phyloP scores from a whole-genome alignment of 1,139 yeast species.

The Geotrichum reessii region DNA sequence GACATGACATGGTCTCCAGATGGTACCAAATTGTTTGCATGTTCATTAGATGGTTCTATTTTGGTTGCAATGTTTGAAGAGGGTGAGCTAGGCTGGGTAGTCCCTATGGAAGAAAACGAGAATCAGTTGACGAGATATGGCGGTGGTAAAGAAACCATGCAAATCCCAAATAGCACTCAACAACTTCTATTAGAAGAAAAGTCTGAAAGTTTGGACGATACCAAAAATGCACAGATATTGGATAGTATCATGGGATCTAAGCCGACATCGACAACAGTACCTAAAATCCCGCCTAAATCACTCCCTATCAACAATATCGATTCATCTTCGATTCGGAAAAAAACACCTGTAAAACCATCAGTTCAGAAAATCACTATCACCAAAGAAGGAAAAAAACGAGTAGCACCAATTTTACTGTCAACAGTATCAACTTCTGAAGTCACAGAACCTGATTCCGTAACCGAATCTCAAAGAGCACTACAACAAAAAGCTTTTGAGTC shows the following conservation, averaged over 20 bases:
- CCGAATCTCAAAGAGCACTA: slow-evolving; percentile 6
- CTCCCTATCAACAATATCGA: not conserved
- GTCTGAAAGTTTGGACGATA: slow-evolving; percentile 10
- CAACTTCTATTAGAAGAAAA: slow-evolving; percentile 19
- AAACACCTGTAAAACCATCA: slow-evolving; percentile 16
- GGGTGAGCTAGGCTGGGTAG: slow-evolving; percentile 68
- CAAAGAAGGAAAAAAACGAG: slow-evolving; percentile 79
- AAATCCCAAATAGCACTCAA: slow-evolving; percentile 18
- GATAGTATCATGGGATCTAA: slow-evolving; percentile 12
- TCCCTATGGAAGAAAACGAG: slow-evolving; percentile 61
- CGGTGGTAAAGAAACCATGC: slow-evolving; percentile 61
- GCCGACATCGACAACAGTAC: not conserved
- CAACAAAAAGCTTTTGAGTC: slow-evolving; percentile 10
- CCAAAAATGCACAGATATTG: slow-evolving; percentile 1
- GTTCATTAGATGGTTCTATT: slow-evolving; percentile 83
- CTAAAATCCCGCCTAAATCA: not conserved
- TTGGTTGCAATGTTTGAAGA: slow-evolving; percentile 62
- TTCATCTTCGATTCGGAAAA: slow-evolving; percentile 23
- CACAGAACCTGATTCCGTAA: slow-evolving; percentile 8
- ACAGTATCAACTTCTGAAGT: slow-evolving; percentile 35
- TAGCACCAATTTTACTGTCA: slow-evolving; percentile 76
- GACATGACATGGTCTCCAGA: slow-evolving; percentile 82
- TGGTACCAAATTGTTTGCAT: slow-evolving; percentile 64
- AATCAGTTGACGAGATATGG: slow-evolving; percentile 77
- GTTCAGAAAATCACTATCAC: slow-evolving; percentile 54